Evolutionary conservation across 768 basidiomycete species (phyloP).

Genomic region (Kwoniella bestiolae): DNA sequence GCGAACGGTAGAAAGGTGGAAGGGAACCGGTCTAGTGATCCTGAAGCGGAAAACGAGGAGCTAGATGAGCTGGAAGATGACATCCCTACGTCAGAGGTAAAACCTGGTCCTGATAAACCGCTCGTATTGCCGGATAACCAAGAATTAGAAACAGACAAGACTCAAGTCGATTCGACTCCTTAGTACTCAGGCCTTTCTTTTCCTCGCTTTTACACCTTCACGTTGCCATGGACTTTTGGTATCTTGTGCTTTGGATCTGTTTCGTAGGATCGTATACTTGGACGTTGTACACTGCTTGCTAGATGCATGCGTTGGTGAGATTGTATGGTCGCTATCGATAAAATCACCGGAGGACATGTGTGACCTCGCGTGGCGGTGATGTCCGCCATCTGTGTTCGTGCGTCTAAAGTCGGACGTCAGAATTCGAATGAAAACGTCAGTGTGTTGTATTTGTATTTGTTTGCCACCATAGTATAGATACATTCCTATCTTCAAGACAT

Average conservation of each 20-base stretch:
- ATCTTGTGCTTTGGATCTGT: too few species aligned
- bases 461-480: too few species aligned
- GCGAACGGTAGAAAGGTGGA: not conserved
- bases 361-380: conserved; percentile 4
- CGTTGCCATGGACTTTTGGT: not conserved
- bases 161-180: not conserved
- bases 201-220: not conserved
- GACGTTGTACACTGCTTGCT: not conserved
- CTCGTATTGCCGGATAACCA: not conserved
- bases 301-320: not conserved
- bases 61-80: not conserved
- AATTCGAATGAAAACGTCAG: conserved; percentile 1
- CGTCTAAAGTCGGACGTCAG: not conserved
- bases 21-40: not conserved
- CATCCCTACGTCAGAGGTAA: not conserved
- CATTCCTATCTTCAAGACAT: conserved; percentile 31
- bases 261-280: not conserved
- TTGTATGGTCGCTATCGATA: too few species aligned
- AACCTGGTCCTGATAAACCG: not conserved
- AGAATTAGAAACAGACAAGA: not conserved
- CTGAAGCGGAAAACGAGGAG: not conserved
- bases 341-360: not conserved
- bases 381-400: not conserved
- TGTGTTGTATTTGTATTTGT: not conserved
- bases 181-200: too few species aligned